Base-by-base conservation (phyloP, 305 asterid species). In the Petunia hybrid region DNA sequence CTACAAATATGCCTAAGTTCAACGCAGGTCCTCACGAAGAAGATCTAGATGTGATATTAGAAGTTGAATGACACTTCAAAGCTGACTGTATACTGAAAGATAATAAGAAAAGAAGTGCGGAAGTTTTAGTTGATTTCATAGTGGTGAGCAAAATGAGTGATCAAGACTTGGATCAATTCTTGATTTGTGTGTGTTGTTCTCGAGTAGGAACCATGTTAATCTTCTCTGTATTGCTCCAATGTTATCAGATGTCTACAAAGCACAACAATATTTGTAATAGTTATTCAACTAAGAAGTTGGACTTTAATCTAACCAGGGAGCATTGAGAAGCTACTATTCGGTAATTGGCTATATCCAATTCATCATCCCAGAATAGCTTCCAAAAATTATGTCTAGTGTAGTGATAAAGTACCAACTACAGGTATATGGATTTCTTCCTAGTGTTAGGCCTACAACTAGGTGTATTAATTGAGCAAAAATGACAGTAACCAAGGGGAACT, bases 21-120 rank as follows among this genome's bases (percentile, higher is more conserved):
- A 39, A 78, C 0, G 61, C 83, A 76, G 67, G 61, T 48, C 77
- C 40, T 57, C 73, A 41, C 46, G 43, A 76, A 39, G 46, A 80
- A 2, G 89, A 82, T 71, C 82, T 84, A 71, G 83, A 67, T 48
- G 59, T 73, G 16, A 66, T 79, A 83, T 80, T 68, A 46, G 83
- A 79, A 63, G 16, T 63, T 38, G 83, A 79, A 38, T 82, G 65
- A 77, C 2, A 3, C 13, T n/a, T 41, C 0, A 7, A 67, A 67
- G 12, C 1, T 14, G n/a, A 5, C 41, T 67, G 14, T 67, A 67
- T 8, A 65, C 39, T 65, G 73, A 40, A 66, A 65, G 1, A 4
- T 5, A 40, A 64, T 39, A 2, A 42, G 38, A 2, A 6, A 66
- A 40, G 9, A 8, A 10, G 9, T 63, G 41, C 68, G 4, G 10